These are phyloP conservation scores for Paracoccidioides lutzii DNA, from an alignment of 2,329 filamentous ascomycete species.

Conservation along the genomic window DNA sequence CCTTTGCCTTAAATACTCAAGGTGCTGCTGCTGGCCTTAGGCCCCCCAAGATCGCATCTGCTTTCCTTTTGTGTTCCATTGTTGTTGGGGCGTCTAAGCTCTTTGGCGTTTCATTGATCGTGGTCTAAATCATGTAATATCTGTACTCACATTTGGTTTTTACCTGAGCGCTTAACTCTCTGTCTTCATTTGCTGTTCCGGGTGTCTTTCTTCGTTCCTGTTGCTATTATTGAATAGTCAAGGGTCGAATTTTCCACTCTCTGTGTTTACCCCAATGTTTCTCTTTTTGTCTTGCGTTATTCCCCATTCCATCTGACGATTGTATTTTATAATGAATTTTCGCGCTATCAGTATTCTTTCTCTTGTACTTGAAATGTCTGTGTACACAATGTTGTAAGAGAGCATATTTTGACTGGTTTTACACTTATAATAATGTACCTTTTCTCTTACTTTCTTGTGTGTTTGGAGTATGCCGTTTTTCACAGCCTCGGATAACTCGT, in stretches of 20 bases:
- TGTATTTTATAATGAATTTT: too few relatives aligned
- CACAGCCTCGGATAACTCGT: too few relatives aligned
- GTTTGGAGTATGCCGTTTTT: too few relatives aligned
- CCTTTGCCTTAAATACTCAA: conserved; percentile 17
- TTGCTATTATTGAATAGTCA: background rate
- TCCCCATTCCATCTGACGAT: too few relatives aligned
- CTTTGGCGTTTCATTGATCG: conserved; percentile 36
- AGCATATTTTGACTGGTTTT: too few relatives aligned
- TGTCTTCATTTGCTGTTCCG: background rate
- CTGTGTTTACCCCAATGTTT: background rate
- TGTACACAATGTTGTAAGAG: too few relatives aligned
- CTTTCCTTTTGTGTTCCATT: conserved; percentile 39
- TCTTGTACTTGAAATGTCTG: too few relatives aligned
- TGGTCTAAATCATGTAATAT: conserved; percentile 17
- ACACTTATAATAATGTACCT: too few relatives aligned
- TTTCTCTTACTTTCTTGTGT: too few relatives aligned
- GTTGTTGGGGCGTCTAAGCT: conserved; percentile 41
- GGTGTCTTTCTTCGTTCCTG: background rate
- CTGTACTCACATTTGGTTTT: background rate
- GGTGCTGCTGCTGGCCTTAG: conserved; percentile 35
- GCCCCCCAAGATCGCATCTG: conserved; percentile 34
- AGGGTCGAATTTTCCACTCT: background rate
- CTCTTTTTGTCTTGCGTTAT: background rate
- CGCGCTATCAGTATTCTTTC: too few relatives aligned
- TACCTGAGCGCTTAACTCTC: background rate